Conservation (phyloP, 2,329 filamentous ascomycete genomes). For the Nothophoma quercina region DNA sequence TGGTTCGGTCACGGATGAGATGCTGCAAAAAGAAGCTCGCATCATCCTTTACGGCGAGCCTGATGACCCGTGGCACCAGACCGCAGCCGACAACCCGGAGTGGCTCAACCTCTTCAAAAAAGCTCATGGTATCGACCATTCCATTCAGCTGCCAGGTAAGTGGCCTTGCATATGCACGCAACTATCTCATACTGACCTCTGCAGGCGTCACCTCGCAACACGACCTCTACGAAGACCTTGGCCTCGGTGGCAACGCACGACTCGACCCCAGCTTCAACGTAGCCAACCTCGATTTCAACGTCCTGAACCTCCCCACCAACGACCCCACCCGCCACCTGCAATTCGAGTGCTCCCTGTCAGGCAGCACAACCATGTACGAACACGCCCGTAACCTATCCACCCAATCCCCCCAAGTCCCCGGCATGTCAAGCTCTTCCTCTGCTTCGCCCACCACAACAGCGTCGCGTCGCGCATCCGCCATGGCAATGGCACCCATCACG, state of each 20-base stretch:
- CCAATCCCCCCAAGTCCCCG: constrained; percentile 26
- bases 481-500: constrained; percentile 26
- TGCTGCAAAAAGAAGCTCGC: constrained; percentile 58
- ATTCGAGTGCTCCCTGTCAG: constrained; percentile 39
- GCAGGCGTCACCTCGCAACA: constrained; percentile 24
- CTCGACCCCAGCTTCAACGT: constrained; percentile 42
- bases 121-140: constrained; percentile 52
- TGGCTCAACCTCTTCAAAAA: constrained; percentile 60
- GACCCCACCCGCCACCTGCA: constrained; percentile 26
- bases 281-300: constrained; percentile 30
- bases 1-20: constrained; percentile 54
- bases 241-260: constrained; percentile 27
- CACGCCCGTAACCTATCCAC: constrained; percentile 22
- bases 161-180: neutral
- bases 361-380: constrained; percentile 25
- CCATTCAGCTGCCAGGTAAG: constrained; percentile 19
- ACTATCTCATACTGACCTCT: neutral
- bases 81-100: constrained; percentile 51
- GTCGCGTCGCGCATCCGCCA: constrained; percentile 21
- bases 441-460: constrained; percentile 26
- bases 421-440: constrained; percentile 25
- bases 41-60: constrained; percentile 55
- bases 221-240: constrained; percentile 47
- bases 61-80: constrained; percentile 59
- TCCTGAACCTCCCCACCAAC: constrained; percentile 14